phyloP scores from a whole-genome alignment of 1,139 yeast genomes.

The Saccharomyces hybrid region DNA sequence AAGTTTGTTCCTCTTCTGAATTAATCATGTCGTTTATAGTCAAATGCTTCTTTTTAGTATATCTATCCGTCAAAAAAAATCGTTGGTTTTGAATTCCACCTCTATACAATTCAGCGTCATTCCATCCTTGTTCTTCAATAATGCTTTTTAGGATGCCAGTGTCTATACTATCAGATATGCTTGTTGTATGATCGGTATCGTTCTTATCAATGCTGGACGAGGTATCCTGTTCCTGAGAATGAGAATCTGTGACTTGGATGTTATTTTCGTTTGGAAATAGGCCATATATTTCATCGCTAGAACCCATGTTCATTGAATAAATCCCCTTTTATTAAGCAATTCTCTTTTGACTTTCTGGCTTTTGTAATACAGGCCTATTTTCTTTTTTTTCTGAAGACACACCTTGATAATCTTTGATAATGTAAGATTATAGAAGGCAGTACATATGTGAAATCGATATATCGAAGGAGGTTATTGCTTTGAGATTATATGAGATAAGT shows the following conservation, averaged over 20 bases:
- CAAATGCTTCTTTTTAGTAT: constrained; percentile 8
- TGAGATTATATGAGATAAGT: background rate
- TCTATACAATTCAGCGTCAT: constrained; percentile 14
- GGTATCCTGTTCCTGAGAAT: background rate
- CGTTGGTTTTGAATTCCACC: constrained; percentile 16
- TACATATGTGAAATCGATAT: background rate
- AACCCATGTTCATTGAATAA: background rate
- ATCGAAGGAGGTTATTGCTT: background rate
- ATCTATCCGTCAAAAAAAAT: constrained; percentile 19
- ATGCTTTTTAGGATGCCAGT: constrained; percentile 15
- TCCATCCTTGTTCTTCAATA: constrained; percentile 17
- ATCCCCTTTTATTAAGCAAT: background rate
- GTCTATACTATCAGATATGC: constrained; percentile 10
- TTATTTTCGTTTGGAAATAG: constrained; percentile 20
- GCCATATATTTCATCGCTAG: constrained; percentile 4
- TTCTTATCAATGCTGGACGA: background rate
- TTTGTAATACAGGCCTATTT: background rate
- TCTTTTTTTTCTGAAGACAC: background rate
- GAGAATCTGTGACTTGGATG: constrained; percentile 10
- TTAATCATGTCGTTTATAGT: constrained; percentile 6
- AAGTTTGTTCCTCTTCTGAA: background rate
- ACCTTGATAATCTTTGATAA: background rate
- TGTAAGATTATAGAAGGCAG: background rate
- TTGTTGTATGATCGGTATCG: constrained; percentile 2
- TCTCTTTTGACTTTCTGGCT: background rate